Conservation (phyloP, 768 basidiomycete genomes). For the Calvatia gigantea region DNA sequence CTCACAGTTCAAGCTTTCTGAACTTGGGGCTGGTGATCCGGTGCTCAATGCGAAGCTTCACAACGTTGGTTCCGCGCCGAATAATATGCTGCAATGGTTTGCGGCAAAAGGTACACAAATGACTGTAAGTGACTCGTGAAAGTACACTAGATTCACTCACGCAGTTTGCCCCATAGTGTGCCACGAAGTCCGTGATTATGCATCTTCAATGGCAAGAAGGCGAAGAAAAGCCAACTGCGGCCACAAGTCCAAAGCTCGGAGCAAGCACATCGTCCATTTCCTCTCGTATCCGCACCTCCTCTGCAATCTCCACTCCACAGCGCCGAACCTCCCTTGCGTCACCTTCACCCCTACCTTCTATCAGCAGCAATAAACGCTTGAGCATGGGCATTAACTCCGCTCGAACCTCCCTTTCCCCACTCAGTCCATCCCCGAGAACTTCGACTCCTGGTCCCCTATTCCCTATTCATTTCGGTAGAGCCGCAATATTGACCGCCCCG, state of each 20-base stretch:
- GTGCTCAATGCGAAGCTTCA: conserved; percentile 62
- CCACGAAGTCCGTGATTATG: conserved; percentile 82
- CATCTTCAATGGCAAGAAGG: conserved; percentile 86
- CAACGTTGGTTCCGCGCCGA: conserved; percentile 76
- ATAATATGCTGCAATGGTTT: conserved; percentile 94
- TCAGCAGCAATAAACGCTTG: conserved; percentile 34
- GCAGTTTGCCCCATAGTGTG: conserved; percentile 50
- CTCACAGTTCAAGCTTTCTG: conserved; percentile 84
- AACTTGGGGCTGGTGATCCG: conserved; percentile 68
- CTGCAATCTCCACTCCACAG: conserved; percentile 32
- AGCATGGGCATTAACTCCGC: conserved; percentile 36
- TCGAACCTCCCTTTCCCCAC: conserved; percentile 44
- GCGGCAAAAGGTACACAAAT: conserved; percentile 87
- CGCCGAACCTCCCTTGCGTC: conserved; percentile 24
- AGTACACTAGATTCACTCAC: neutral
- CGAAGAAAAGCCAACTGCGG: conserved; percentile 27
- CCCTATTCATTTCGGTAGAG: conserved; percentile 56
- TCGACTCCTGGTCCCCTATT: conserved; percentile 35
- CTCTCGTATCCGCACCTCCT: conserved; percentile 10
- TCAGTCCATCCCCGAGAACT: conserved; percentile 43
- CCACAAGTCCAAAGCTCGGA: conserved; percentile 19
- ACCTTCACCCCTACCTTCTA: conserved; percentile 27
- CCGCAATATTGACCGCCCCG: conserved; percentile 78
- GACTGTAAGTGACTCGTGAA: conserved; percentile 53
- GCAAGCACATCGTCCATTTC: conserved; percentile 13